phyloP scores from a whole-genome alignment of 208 protist species.

The Trypanosoma lewisi region DNA sequence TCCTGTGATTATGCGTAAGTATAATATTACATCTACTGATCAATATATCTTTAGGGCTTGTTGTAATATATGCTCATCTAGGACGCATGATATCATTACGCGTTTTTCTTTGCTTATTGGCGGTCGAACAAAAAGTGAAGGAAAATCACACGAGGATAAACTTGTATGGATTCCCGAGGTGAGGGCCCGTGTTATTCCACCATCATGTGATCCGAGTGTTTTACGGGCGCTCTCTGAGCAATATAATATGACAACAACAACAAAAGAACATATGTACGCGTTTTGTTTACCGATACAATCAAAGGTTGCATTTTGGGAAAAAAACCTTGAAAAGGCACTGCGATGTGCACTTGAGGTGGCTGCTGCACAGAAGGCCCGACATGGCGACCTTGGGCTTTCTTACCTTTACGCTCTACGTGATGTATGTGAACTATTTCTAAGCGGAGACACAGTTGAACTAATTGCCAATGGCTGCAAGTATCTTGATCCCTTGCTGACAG shows the following conservation, averaged over 20 bases:
- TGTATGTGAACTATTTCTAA: constrained; percentile 41
- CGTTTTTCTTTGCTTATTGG: constrained; percentile 33
- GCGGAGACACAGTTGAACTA: constrained; percentile 19
- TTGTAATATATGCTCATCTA: constrained; percentile 12
- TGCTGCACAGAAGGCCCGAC: constrained; percentile 28
- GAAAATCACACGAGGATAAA: constrained; percentile 6
- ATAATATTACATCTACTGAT: constrained; percentile 32
- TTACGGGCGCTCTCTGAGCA: constrained; percentile 14
- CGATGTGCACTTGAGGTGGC: constrained; percentile 40
- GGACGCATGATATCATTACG: constrained; percentile 27
- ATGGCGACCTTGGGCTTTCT: constrained; percentile 16
- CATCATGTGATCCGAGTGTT: constrained; percentile 29
- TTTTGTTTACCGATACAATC: constrained; percentile 73
- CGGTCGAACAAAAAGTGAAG: constrained; percentile 22
- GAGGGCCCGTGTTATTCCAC: constrained; percentile 29
- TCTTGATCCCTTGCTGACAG: constrained; percentile 20
- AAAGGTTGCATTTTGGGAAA: constrained; percentile 68
- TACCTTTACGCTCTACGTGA: constrained; percentile 47
- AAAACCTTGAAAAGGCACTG: constrained; percentile 46
- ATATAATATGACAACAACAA: constrained; percentile 17
- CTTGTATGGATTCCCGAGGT: constrained; percentile 39
- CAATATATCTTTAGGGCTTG: constrained; percentile 26
- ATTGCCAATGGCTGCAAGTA: neutral
- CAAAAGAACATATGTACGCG: constrained; percentile 36
- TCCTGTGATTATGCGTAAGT: constrained; percentile 36